phyloP scores from a whole-genome alignment of 192 early-diverging fungal genomes.

The Rhizoclosmatium globosum region DNA sequence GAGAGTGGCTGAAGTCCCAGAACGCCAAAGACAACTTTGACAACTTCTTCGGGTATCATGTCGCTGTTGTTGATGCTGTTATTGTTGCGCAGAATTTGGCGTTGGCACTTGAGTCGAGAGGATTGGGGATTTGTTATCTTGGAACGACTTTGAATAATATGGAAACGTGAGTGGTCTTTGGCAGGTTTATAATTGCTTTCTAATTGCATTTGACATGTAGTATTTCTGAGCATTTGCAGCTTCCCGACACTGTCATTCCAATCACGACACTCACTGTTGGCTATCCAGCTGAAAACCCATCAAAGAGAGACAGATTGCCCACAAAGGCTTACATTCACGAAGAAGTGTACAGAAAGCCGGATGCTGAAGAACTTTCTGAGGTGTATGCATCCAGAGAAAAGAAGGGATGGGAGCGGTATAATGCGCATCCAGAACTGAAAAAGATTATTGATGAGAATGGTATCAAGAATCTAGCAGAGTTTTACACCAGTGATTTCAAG shows the following conservation, averaged over 20 bases:
- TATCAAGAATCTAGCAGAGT: constrained; percentile 1
- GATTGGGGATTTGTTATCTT: constrained; percentile 11
- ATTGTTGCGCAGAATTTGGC: constrained; percentile 17
- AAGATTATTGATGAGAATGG: background rate
- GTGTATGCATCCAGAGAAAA: background rate
- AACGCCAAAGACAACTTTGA: constrained; percentile 9
- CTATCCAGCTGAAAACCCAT: constrained; percentile 16
- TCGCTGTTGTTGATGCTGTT: constrained; percentile 17
- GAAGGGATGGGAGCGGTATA: constrained; percentile 14
- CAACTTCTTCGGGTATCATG: constrained; percentile 18
- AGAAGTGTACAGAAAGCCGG: constrained; percentile 5
- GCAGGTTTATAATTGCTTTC: background rate
- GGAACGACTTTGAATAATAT: constrained; percentile 13
- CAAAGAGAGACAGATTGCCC: constrained; percentile 15
- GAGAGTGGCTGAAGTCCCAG: constrained; percentile 6
- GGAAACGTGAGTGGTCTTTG: background rate
- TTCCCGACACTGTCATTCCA: background rate
- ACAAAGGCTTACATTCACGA: constrained; percentile 14
- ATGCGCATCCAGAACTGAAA: background rate
- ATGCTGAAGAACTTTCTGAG: constrained; percentile 5
- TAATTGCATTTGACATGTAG: background rate
- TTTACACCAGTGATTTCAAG: constrained; percentile 11
- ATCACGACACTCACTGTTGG: constrained; percentile 13
- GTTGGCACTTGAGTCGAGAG: constrained; percentile 1
- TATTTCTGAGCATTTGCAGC: background rate